Conservation (phyloP, 352 stramenopile genomes). For the Globisporangium cylindrosporum region DNA sequence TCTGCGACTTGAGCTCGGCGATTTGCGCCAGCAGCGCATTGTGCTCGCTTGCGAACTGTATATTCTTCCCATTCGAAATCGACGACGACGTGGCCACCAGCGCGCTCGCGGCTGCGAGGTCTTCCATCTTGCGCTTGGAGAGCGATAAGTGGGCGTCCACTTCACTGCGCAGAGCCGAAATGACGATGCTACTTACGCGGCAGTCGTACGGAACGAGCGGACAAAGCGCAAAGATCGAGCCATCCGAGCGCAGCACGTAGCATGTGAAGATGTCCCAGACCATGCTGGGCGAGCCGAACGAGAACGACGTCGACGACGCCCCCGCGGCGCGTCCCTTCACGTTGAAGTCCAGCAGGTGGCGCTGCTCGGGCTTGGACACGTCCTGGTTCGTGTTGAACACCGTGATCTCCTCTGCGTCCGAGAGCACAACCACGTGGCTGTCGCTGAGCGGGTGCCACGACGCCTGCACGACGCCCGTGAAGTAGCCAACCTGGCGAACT, state of each 20-base stretch:
- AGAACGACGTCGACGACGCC: slow-evolving; percentile 46
- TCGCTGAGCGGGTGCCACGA: slow-evolving; percentile 76
- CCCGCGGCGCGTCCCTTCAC: slow-evolving; percentile 26
- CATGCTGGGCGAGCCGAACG: slow-evolving; percentile 50
- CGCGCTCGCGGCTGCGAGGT: slow-evolving; percentile 1
- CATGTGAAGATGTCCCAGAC: slow-evolving; percentile 76
- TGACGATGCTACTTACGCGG: slow-evolving; percentile 34
- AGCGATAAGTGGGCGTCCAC: slow-evolving; percentile 58
- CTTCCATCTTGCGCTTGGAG: slow-evolving; percentile 45
- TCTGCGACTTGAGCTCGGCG: slow-evolving; percentile 75
- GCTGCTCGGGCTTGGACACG: slow-evolving; percentile 69
- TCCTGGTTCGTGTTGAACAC: slow-evolving; percentile 68
- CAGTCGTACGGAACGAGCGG: slow-evolving; percentile 68
- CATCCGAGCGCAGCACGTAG: slow-evolving; percentile 72
- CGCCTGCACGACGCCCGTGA: slow-evolving; percentile 48
- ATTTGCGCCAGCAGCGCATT: slow-evolving; percentile 33
- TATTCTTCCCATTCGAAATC: neutral
- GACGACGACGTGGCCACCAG: neutral
- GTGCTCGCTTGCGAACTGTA: slow-evolving; percentile 12
- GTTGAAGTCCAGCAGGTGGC: slow-evolving; percentile 53
- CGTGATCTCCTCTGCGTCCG: slow-evolving; percentile 69
- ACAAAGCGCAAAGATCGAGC: slow-evolving; percentile 65
- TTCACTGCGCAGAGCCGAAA: slow-evolving; percentile 54
- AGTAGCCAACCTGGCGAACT: slow-evolving; percentile 58
- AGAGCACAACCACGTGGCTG: slow-evolving; percentile 67